Base-by-base conservation (phyloP, 2,329 filamentous ascomycete genomes). In the Beauveria sp. region DNA sequence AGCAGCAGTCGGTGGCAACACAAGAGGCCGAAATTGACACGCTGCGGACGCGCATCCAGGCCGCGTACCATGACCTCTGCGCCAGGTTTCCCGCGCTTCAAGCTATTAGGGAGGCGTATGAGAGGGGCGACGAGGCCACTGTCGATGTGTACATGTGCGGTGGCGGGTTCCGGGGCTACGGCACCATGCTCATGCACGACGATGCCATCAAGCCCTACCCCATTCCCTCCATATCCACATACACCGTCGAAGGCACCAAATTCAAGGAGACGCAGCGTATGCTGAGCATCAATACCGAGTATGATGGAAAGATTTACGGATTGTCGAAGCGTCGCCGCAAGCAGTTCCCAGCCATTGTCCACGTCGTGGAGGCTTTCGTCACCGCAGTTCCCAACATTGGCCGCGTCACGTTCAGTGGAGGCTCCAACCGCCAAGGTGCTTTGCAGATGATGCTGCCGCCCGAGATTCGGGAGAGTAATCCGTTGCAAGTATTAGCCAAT, bases 91-190 rank as follows among this genome's bases (percentile, higher is more conserved):
- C 81, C 3, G 67, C 68, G 1, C 84, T 92, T 0, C 64, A 69
- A 43, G 68, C 67, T 55, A 70, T 75, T 44, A 69, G 64, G 14
- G 67, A 73, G 22, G 76, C 78, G 16, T 71, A 75, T 30, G 67
- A 72, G 24, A 64, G 63, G 20, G 67, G 68, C 34, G 63, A 67
- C 40, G 63, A 68, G 46, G 64, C 66, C 54, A 82, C 82, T 5
- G 79, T 92, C 61, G 84, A 88, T 40, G 78, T 96, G 9, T 96
- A 92, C 71, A 85, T 97, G 61, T 96, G 90, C 64, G 92, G 92
- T 48, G 92, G 92, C 26, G 92, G 92, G 0, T 96, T 96, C 70
- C 81, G 92, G 41, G 92, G 92, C 18, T 96, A 96, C 79, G 92
- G 92, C 7, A 96, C 91, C 72, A 86, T 96, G 69, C 80, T 96